Base-by-base conservation (phyloP, 176 grass and related monocot species). In the Avena insularis region DNA sequence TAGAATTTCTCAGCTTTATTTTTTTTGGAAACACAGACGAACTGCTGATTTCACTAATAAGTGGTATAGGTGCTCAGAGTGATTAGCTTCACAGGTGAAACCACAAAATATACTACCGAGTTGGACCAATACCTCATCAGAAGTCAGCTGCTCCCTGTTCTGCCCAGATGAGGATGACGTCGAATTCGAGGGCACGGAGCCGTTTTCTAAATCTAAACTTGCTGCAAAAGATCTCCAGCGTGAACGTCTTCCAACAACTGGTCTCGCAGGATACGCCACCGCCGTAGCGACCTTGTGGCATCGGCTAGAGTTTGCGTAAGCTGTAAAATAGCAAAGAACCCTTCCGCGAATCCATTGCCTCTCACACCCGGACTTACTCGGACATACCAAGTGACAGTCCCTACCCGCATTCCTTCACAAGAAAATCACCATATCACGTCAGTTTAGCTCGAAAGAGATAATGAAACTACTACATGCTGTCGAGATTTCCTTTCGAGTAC, bases 171-270 rank as follows among this genome's bases (percentile, higher is more conserved):
- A 86, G 55, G 82, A 79, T 17, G 90, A 31, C 2, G 50, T 51
- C 2, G 85, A 88, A 12, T 84, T 23, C 2, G 59, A 80, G 27
- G 81, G 14, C 69, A 81, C 81, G 60, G 57, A 57, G 31, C 71
- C 91, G 35, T 91, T 89, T 40, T 92, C 90, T 79, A 94, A 88
- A 77, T 88, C 88, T 51, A 98, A 55, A 82, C 88, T 91, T 71
- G 86, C 79, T 49, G 90, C 75, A 65, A 86, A 90, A 33, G 43
- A 86, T 71, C 78, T 95, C 88, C 90, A 87, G 64, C 31, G 19
- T 71, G 84, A 86, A 75, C 21, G 83, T 49, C 68, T 92, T 40
- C 57, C 63, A 75, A 64, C 67, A 35, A 70, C 29, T 58, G 86
- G 86, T 15, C 84, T 63, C 51, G 80, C 4, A 5, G 88, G 90